phyloP scores from a whole-genome alignment of 108 stramenopile genomes.

The Cyclotella sp. region DNA sequence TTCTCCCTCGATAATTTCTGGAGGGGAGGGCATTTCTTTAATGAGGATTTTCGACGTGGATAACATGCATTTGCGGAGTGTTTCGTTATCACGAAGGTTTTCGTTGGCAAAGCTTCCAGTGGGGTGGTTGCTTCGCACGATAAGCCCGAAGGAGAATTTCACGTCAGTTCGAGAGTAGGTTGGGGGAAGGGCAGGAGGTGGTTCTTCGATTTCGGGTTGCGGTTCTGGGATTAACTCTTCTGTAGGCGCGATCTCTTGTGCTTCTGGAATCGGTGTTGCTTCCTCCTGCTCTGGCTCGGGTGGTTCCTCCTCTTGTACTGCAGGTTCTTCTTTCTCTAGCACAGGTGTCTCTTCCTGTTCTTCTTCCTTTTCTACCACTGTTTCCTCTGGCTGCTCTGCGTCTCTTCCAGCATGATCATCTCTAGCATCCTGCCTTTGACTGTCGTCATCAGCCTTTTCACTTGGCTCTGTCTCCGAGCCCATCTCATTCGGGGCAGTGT shows the following conservation, averaged over 20 bases:
- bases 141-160: constrained; percentile 55
- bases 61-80: constrained; percentile 49
- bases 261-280: not conserved
- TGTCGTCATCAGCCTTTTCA: not conserved
- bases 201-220: constrained; percentile 12
- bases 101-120: constrained; percentile 26
- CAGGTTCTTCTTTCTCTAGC: not conserved
- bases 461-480: not conserved
- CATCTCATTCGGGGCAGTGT: not conserved
- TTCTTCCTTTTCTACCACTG: too few species aligned
- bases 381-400: too few species aligned
- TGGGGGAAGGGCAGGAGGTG: constrained; percentile 13
- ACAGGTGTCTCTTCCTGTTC: too few species aligned
- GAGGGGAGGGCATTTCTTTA: constrained; percentile 41
- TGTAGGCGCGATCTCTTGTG: not conserved
- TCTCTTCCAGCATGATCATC: not conserved
- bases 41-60: constrained; percentile 46
- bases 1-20: constrained; percentile 12
- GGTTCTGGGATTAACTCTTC: constrained; percentile 3
- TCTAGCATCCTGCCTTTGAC: not conserved
- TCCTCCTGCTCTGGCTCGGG: constrained; percentile 7
- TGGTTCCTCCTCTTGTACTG: not conserved
- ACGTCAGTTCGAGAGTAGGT: constrained; percentile 50
- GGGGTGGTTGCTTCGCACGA: constrained; percentile 31
- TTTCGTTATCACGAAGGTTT: constrained; percentile 48